These are phyloP conservation scores for Lagenidium giganteum DNA, from an alignment of 352 stramenopile genomes.

Conservation along the genomic window DNA sequence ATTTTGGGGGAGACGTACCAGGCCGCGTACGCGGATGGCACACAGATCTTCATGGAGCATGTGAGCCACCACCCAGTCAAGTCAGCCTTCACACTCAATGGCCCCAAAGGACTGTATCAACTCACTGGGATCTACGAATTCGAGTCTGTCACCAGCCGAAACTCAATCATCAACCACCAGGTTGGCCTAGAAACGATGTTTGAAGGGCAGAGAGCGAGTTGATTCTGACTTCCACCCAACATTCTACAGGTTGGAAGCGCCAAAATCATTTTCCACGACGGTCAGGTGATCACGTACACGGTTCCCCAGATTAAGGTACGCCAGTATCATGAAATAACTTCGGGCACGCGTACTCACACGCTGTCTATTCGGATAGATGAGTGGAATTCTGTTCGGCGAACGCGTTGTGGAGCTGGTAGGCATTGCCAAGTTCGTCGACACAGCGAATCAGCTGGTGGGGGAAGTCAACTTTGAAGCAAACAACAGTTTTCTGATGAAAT, in stretches of 20 bases:
- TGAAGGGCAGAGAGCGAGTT: neutral
- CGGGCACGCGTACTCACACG: no score
- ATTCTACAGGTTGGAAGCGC: slow-evolving; percentile 17
- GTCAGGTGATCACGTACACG: slow-evolving; percentile 50
- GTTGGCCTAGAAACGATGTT: slow-evolving; percentile 2
- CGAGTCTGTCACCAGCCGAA: slow-evolving; percentile 58
- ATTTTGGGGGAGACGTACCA: slow-evolving; percentile 80
- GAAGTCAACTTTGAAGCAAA: slow-evolving; percentile 65
- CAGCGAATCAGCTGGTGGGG: slow-evolving; percentile 27
- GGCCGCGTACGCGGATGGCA: slow-evolving; percentile 62
- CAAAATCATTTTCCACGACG: slow-evolving; percentile 47
- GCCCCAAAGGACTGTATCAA: slow-evolving; percentile 41
- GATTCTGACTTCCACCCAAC: no score
- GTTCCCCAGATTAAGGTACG: slow-evolving; percentile 68
- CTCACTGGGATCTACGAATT: slow-evolving; percentile 66
- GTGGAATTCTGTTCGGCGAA: slow-evolving; percentile 60
- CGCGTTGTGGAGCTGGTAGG: slow-evolving; percentile 65
- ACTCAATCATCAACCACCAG: slow-evolving; percentile 69
- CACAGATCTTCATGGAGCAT: slow-evolving; percentile 66
- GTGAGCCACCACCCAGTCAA: slow-evolving; percentile 67
- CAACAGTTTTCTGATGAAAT: slow-evolving; percentile 61
- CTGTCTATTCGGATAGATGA: slow-evolving; percentile 30
- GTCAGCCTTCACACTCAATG: slow-evolving; percentile 47
- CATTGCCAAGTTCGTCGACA: slow-evolving; percentile 45
- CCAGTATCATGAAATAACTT: neutral